Evolutionary conservation across 257 asterid genomes (phyloP), one percentile per base, ranked within the genome.

Genomic region (Haberlea rhodopensis): DNA sequence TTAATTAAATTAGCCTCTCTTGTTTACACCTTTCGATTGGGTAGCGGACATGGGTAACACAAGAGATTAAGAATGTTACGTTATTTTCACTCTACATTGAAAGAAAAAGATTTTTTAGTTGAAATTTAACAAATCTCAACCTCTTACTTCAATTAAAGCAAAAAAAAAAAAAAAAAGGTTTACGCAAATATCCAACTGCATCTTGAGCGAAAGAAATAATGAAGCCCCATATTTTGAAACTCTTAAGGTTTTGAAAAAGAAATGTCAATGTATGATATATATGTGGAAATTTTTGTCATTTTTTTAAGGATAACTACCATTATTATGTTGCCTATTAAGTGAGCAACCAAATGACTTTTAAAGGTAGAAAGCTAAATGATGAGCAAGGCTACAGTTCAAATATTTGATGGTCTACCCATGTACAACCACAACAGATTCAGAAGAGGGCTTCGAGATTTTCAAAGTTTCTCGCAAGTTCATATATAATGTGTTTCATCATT

Each of bases 181-280:
- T n/a, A n/a, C n/a, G n/a, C n/a, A n/a, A n/a, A n/a, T n/a, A n/a
- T n/a, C n/a, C n/a, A n/a, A n/a, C n/a, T 43, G 59, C 51, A 66
- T 37, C 45, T 49, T 40, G 29, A 16, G 71, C 4, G 25, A 62
- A 61, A 53, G 55, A 34, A 15, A 21, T 22, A 34, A 63, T 32
- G 26, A 31, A 34, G 18, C 31, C 21, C 53, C 51, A 68, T 60
- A 34, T 6, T 53, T 54, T 60, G 63, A 54, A 48, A 43, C 32
- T n/a, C 46, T 4, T 3, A 22, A 23, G 23, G 43, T 7, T 18
- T 60, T 64, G 46, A 37, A 54, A n/a, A 32, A 53, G 68, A 63
- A 69, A 46, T 7, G 24, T 59, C 53, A 45, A 45, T 67, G 46
- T 11, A 18, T 37, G n/a, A 37, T 18, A n/a, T 46, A 63, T 29